Percentiles rank a stretch among this genome's conserved stretches.
Evolutionary conservation across 352 stramenopile genomes (phyloP).

Genomic region (Phytophthora hibernalis): DNA sequence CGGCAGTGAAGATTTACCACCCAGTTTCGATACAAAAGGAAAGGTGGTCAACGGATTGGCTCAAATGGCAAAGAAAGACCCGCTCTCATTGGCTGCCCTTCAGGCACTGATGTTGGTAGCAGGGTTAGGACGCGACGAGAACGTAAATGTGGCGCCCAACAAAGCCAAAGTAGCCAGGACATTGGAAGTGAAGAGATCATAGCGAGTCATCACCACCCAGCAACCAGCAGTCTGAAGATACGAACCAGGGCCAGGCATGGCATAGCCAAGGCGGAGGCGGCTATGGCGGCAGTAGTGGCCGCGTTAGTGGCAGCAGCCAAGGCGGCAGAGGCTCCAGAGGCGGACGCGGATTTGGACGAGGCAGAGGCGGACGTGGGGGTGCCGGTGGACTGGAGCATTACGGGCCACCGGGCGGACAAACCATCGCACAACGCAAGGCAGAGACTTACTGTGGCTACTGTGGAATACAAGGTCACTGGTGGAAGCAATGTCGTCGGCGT

Average conservation of each 20-base stretch:
- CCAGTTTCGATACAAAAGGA: not conserved
- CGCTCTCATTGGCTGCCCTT: not conserved
- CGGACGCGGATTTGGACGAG: not conserved
- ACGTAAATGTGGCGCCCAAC: not conserved
- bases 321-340: too few species aligned
- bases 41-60: not conserved
- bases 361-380: not conserved
- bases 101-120: not conserved
- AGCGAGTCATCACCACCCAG: too few species aligned
- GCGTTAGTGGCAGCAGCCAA: too few species aligned
- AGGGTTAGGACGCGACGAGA: not conserved
- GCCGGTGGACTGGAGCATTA: not conserved
- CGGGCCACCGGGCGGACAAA: not conserved
- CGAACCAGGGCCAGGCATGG: too few species aligned
- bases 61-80: not conserved
- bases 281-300: too few species aligned
- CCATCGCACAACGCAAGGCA: not conserved
- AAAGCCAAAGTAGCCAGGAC: not conserved
- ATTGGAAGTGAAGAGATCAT: not conserved
- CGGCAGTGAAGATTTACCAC: not conserved
- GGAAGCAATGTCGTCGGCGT: not conserved
- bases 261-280: too few species aligned
- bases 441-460: not conserved
- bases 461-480: not conserved
- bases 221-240: not conserved